Base-by-base conservation (phyloP, 805 yeast species). In the Myxozyma monticola region DNA sequence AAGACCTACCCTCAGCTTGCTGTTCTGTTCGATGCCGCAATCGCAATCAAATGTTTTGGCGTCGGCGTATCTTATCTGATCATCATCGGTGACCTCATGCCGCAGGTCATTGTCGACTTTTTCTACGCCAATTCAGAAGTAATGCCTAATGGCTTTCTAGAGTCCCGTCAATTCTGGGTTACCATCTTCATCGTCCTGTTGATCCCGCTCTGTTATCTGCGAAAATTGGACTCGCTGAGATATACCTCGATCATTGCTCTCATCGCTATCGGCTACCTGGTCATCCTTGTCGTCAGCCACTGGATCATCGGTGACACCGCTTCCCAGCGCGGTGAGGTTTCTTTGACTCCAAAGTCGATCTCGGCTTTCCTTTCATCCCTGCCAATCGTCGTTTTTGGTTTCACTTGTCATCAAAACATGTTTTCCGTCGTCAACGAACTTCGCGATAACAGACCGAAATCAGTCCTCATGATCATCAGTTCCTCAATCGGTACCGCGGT, bases 331-430 rank as follows among this genome's bases (percentile, higher is more conserved):
- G 90, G 89, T 0, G 71, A 70, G 0, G 66, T 85, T 44, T 63
- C 77, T 49, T 48, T 74, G 58, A 54, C 80, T 54, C 88, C 88
- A 1, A 61, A 64, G 22, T 67, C 76, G 4, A 7, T 62, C 7
- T 30, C 56, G 14, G 64, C 74, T 14, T 71, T 81, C n/a, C 74
- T 90, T 17, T 76, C 85, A 21, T 81, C 93, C 9, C 80, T 90
- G 65, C 95, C 97, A n/a, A 85, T 90, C 56, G 83, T 89, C 60
- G 91, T 91, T 12, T 90, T 91, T 73, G 96, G 96, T 0, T 91
- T 82, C 68, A 91, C 98, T 0, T 93, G 97, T 62, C 97, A 91
- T 64, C 97, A 91, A 67, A 91, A 91, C 69, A 88, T 88, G 88
- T 88, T 88, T 62, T 81, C 96, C 1, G 79, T 90, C 48, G 78